Evolutionary conservation across 1,139 yeast genomes (phyloP), one percentile per base, ranked within the genome.

Genomic region (Diutina sp.): DNA sequence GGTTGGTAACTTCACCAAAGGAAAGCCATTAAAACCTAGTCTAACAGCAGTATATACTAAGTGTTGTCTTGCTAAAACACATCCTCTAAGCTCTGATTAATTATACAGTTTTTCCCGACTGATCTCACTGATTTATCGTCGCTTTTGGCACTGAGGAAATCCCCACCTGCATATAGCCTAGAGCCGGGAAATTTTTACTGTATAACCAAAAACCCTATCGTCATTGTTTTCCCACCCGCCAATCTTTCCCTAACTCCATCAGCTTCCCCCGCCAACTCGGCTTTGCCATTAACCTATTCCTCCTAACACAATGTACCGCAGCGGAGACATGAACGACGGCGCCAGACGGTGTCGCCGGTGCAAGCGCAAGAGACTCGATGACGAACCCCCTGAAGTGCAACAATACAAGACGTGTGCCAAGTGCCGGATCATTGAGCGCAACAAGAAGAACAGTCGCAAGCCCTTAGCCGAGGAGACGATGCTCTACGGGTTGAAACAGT

Each of bases 381-480:
- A 79, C 60, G 85, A 80, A 66, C 82, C 82, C n/a, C 77, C 80
- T 1, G 84, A 79, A 60, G 83, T 80, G 53, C 71, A 78, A 61
- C 83, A 79, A 62, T 80, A 79, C 66, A 79, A 79, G 62, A 80
- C 85, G 1, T 80, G 85, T 68, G 82, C 82, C 65, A 79, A 80
- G 60, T 80, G 85, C 66, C 74, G 85, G 60, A 78, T 79, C 64
- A 78, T 80, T 56, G 85, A 80, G 63, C 66, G 79, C 57, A 76
- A 74, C 63, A 76, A 77, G 65, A 74, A 75, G 67, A 73, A 74
- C 64, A 72, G 69, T 69, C 68, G 79, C 55, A 74, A 74, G 60
- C 63, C 63, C 60, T 69, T 76, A 65, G 79, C 79, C 5, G 79
- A 76, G 61, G 80, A 76, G 59, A 75, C 80, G 54, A 76, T 76